Evolutionary conservation across 805 yeast genomes (phyloP).

Genomic region (Ogataea methanolica): DNA sequence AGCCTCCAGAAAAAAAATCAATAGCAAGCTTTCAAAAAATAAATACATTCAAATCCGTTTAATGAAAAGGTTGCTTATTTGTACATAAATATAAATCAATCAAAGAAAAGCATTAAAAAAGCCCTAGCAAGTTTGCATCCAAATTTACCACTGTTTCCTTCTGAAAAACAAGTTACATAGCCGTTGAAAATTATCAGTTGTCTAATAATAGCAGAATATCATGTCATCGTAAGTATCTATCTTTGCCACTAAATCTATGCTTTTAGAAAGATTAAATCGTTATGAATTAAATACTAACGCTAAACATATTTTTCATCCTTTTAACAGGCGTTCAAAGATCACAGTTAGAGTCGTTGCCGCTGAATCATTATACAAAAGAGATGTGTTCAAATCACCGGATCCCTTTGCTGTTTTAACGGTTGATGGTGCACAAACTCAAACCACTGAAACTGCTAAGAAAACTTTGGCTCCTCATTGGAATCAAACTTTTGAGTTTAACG

Average conservation of each 20-base stretch:
- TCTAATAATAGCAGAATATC: background rate
- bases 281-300: background rate
- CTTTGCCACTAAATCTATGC: background rate
- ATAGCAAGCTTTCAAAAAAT: too few relatives aligned
- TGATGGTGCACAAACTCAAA: constrained; percentile 95
- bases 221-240: constrained; percentile 6
- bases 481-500: constrained; percentile 77
- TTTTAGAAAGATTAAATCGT: too few relatives aligned
- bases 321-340: constrained; percentile 30
- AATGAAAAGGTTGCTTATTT: too few relatives aligned
- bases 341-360: constrained; percentile 87
- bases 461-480: constrained; percentile 98
- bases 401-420: constrained; percentile 97
- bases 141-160: background rate
- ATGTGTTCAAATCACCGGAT: constrained; percentile 92
- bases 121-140: too few relatives aligned
- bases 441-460: constrained; percentile 89
- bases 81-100: too few relatives aligned
- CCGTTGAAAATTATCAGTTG: too few relatives aligned
- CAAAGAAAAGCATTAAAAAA: too few relatives aligned
- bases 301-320: background rate
- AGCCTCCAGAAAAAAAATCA: too few relatives aligned
- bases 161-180: background rate
- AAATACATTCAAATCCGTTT: too few relatives aligned
- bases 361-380: constrained; percentile 91